Conservation (phyloP, 2,329 filamentous ascomycete species). For the Fusarium sp. region DNA sequence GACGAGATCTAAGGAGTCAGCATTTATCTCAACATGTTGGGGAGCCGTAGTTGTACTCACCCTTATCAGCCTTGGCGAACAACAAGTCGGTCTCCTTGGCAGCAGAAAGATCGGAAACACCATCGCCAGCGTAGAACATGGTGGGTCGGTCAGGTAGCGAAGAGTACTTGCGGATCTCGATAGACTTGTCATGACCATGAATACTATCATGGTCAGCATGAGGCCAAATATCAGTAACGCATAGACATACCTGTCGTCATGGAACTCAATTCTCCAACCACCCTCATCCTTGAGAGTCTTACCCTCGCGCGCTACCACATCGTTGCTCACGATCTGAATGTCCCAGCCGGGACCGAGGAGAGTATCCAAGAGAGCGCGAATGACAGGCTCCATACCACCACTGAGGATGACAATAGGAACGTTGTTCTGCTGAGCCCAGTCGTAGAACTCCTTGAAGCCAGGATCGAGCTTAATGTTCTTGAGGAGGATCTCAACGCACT, state of each 20-base stretch:
- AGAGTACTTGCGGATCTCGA: slow-evolving; percentile 89
- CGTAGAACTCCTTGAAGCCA: slow-evolving; percentile 86
- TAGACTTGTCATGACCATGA: slow-evolving; percentile 97
- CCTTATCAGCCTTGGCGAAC: slow-evolving; percentile 91
- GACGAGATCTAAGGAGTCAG: slow-evolving; percentile 74
- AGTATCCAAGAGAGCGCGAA: slow-evolving; percentile 82
- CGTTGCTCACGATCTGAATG: slow-evolving; percentile 91
- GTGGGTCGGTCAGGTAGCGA: slow-evolving; percentile 79
- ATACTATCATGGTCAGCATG: slow-evolving; percentile 59
- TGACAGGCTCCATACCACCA: slow-evolving; percentile 92
- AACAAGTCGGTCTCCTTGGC: slow-evolving; percentile 92
- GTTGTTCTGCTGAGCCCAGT: slow-evolving; percentile 83
- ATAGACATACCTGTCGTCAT: slow-evolving; percentile 77
- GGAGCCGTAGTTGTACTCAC: slow-evolving; percentile 57
- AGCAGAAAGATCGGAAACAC: slow-evolving; percentile 91
- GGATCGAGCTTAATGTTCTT: slow-evolving; percentile 90
- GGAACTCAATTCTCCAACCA: slow-evolving; percentile 90
- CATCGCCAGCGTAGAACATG: slow-evolving; percentile 95
- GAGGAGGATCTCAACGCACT: slow-evolving; percentile 83
- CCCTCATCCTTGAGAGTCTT: slow-evolving; percentile 81
- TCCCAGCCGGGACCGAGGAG: slow-evolving; percentile 82
- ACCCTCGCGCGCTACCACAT: slow-evolving; percentile 71
- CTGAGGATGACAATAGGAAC: slow-evolving; percentile 93
- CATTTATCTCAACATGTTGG: background rate
- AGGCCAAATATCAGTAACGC: background rate